Conservation (phyloP, 2,329 filamentous ascomycete species). For the Fusarium domesticum region DNA sequence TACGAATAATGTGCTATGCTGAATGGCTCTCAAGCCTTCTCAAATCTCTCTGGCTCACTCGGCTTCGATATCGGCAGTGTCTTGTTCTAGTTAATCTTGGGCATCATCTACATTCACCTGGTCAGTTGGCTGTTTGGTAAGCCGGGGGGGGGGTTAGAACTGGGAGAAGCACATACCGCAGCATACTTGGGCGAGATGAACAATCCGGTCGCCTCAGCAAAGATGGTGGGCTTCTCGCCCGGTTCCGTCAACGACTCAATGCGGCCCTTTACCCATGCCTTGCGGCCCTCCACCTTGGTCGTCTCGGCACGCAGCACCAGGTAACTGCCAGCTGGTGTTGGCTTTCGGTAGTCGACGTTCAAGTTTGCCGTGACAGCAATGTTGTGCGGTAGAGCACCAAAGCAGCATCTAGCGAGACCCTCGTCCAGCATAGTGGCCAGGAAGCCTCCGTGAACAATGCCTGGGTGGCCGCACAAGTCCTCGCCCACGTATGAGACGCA, state of each 20-base stretch:
- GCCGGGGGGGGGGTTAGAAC: too few relatives aligned
- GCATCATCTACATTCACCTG: slow-evolving; percentile 32
- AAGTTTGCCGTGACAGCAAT: slow-evolving; percentile 84
- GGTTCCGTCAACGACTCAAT: slow-evolving; percentile 71
- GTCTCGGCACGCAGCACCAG: slow-evolving; percentile 78
- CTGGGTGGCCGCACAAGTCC: slow-evolving; percentile 83
- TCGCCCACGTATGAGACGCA: slow-evolving; percentile 74
- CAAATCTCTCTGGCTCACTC: slow-evolving; percentile 10
- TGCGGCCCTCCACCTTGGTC: slow-evolving; percentile 82
- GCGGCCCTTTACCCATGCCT: slow-evolving; percentile 87
- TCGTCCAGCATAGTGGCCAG: slow-evolving; percentile 93
- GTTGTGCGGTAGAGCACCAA: slow-evolving; percentile 81
- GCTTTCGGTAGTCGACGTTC: slow-evolving; percentile 77
- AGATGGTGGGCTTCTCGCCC: slow-evolving; percentile 60
- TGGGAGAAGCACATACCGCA: slow-evolving; percentile 66
- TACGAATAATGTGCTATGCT: slow-evolving; percentile 3
- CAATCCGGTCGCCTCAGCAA: slow-evolving; percentile 80
- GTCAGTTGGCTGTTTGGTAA: slow-evolving; percentile 3
- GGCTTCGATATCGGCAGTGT: slow-evolving; percentile 9
- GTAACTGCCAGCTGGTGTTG: slow-evolving; percentile 71
- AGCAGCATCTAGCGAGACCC: slow-evolving; percentile 82
- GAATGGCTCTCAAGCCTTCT: slow-evolving; percentile 6
- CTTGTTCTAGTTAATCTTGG: slow-evolving; percentile 25
- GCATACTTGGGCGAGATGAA: slow-evolving; percentile 88
- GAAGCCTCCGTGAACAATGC: slow-evolving; percentile 85